Conservation (phyloP, 768 basidiomycete genomes). For the Daedaleopsis nitida region DNA sequence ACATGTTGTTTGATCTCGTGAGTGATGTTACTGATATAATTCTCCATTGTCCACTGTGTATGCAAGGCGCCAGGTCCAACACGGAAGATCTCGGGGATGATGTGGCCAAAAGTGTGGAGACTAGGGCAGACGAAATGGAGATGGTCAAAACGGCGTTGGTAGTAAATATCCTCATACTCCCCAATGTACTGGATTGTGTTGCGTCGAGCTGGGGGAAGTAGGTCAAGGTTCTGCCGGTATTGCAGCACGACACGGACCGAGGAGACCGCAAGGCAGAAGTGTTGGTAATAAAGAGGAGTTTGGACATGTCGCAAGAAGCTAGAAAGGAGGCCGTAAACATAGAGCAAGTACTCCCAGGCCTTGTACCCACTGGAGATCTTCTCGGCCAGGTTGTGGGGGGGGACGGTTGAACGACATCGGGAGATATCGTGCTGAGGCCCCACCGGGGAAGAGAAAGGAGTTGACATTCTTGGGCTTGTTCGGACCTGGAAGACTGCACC, state of each 20-base stretch:
- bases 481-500: constrained; percentile 33
- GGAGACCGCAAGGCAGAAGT: constrained; percentile 32
- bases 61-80: constrained; percentile 17
- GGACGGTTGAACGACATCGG: constrained; percentile 44
- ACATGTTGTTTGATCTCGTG: constrained; percentile 30
- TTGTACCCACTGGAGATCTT: constrained; percentile 41
- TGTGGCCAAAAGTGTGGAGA: constrained; percentile 36
- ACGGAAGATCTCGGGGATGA: constrained; percentile 25
- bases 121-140: constrained; percentile 39
- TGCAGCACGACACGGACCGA: constrained; percentile 28
- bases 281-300: constrained; percentile 24
- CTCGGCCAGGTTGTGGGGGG: constrained; percentile 42
- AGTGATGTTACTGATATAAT: constrained; percentile 28
- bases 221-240: constrained; percentile 2
- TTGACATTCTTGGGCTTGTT: constrained; percentile 35
- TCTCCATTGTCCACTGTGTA: constrained; percentile 29
- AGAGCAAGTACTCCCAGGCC: constrained; percentile 29
- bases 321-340: constrained; percentile 28
- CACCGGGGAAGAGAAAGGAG: constrained; percentile 35
- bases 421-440: constrained; percentile 32
- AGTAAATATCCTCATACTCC: constrained; percentile 41
- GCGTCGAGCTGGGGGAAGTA: constrained; percentile 27
- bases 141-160: constrained; percentile 24
- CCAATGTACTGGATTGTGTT: constrained; percentile 28
- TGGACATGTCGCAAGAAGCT: constrained; percentile 29